phyloP scores from a whole-genome alignment of 129 eudicot species.

The Mikania micrantha region DNA sequence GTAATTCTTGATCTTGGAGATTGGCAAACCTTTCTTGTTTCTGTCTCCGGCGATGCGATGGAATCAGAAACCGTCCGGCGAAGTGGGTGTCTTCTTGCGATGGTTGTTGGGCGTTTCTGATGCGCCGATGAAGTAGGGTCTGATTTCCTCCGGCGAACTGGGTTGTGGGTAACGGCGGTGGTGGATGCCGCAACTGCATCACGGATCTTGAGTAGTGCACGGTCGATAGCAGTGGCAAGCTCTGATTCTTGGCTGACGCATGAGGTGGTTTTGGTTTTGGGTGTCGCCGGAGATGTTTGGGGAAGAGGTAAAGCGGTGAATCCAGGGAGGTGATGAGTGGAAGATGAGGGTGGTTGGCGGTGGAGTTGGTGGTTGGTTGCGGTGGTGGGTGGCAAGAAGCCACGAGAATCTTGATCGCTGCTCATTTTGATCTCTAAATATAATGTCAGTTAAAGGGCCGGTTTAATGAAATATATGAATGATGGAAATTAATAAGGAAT shows the following conservation, averaged over 20 bases:
- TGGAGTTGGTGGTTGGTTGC: neutral
- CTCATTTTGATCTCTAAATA: neutral
- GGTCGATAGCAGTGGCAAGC: neutral
- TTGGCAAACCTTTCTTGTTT: too few species aligned
- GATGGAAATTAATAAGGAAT: too few species aligned
- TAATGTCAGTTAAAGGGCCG: too few species aligned
- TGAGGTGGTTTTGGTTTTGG: neutral
- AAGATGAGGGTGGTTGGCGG: neutral
- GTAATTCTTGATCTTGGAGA: neutral
- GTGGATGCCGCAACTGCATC: neutral
- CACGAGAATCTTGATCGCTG: conserved; percentile 8
- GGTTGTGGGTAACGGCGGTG: neutral
- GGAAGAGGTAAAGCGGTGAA: neutral
- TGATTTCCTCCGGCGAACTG: neutral
- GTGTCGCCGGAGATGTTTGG: neutral
- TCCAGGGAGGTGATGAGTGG: neutral
- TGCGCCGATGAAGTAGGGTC: neutral
- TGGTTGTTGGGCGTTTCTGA: neutral
- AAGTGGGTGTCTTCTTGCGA: conserved; percentile 4
- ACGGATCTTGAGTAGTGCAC: neutral
- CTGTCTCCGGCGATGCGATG: neutral
- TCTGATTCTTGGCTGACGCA: neutral
- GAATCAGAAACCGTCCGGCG: neutral
- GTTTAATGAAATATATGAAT: too few species aligned
- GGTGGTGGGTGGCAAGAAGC: conserved; percentile 21